A percentile compares a stretch with the other conserved stretches of the same genome.
phyloP scores from a whole-genome alignment of 192 early-diverging fungal genomes.

The Linnemannia schmuckeri region DNA sequence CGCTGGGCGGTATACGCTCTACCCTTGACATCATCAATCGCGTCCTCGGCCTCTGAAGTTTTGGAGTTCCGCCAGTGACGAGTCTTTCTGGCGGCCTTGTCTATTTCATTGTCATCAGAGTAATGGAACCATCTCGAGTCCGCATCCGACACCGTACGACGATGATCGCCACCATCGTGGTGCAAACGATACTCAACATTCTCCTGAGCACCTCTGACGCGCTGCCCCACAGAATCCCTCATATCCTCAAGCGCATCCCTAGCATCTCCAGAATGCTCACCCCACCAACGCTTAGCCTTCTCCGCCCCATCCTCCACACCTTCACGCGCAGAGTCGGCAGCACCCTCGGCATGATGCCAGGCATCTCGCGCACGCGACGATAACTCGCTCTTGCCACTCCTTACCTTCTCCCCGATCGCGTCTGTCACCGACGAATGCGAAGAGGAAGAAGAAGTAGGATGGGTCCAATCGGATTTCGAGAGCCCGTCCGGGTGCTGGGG shows the following conservation, averaged over 20 bases:
- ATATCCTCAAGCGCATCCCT: neutral
- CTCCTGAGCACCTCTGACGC: neutral
- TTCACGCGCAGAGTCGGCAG: neutral
- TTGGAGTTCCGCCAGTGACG: constrained; percentile 14
- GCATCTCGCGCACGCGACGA: constrained; percentile 31
- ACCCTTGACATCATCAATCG: neutral
- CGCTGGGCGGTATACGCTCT: neutral
- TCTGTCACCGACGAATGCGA: neutral
- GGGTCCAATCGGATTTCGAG: neutral
- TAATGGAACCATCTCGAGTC: neutral
- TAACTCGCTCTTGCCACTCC: constrained; percentile 18
- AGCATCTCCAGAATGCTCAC: neutral
- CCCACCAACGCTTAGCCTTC: constrained; percentile 11
- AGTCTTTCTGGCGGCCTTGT: neutral
- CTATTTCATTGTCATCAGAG: neutral
- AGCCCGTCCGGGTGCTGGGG: neutral
- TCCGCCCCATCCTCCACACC: neutral
- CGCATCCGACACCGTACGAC: neutral
- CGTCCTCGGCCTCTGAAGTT: neutral
- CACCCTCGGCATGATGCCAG: constrained; percentile 16
- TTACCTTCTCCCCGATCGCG: neutral
- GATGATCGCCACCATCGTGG: neutral
- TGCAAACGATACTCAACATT: neutral
- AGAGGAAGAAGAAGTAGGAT: neutral
- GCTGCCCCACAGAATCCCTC: neutral